These are phyloP conservation scores for Talaromyces piceae DNA, from an alignment of 2,329 filamentous ascomycete species.

Conservation along the genomic window DNA sequence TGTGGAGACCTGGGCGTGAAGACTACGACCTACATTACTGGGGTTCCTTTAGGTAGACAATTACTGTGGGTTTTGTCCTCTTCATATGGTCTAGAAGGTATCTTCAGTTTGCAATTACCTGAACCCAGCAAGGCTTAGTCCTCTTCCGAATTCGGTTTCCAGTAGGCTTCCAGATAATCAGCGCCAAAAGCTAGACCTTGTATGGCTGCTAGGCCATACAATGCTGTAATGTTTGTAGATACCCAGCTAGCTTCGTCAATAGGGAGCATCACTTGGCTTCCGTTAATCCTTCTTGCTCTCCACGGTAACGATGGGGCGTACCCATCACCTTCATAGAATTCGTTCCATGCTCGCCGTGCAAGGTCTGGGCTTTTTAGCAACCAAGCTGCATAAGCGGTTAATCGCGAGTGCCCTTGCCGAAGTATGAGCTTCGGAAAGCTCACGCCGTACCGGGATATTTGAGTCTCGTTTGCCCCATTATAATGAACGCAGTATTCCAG, in stretches of 20 bases:
- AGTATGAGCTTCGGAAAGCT: slow-evolving; percentile 44
- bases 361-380: slow-evolving; percentile 41
- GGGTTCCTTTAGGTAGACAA: no score
- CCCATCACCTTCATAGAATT: slow-evolving; percentile 36
- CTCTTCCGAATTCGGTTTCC: neutral
- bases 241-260: slow-evolving; percentile 53
- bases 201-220: slow-evolving; percentile 53
- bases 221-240: slow-evolving; percentile 49
- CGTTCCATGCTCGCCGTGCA: slow-evolving; percentile 47
- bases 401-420: slow-evolving; percentile 51
- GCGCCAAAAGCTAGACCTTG: slow-evolving; percentile 38
- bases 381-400: slow-evolving; percentile 49
- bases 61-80: no score
- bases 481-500: slow-evolving; percentile 57
- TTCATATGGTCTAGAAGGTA: neutral
- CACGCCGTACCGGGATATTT: slow-evolving; percentile 46
- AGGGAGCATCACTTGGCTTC: slow-evolving; percentile 39
- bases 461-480: slow-evolving; percentile 42
- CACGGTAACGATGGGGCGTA: slow-evolving; percentile 10
- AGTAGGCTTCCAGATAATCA: neutral
- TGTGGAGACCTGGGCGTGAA: slow-evolving; percentile 24
- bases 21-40: slow-evolving; percentile 27
- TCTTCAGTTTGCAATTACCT: no score
- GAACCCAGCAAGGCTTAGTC: neutral
- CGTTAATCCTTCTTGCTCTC: slow-evolving; percentile 32